phyloP scores from a whole-genome alignment of 2,329 filamentous ascomycete genomes.

The Westerdykella sp. region DNA sequence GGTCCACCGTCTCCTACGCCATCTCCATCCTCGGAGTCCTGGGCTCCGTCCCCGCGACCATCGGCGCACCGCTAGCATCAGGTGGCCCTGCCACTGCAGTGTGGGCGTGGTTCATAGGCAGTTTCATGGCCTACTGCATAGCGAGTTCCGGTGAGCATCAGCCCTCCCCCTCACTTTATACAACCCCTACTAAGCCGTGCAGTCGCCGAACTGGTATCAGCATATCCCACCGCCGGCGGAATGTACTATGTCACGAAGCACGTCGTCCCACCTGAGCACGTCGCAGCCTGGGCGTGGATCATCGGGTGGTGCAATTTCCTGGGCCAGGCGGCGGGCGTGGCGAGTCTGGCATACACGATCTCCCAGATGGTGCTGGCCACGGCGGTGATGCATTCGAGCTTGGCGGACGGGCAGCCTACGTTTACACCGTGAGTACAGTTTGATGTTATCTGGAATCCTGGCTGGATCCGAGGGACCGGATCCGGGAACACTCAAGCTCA shows the following conservation, averaged over 20 bases:
- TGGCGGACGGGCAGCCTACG: conserved; percentile 46
- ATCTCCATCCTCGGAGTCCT: conserved; percentile 60
- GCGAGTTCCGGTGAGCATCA: conserved; percentile 48
- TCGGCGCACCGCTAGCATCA: conserved; percentile 51
- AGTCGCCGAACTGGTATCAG: conserved; percentile 61
- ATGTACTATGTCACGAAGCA: conserved; percentile 65
- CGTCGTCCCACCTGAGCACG: conserved; percentile 55
- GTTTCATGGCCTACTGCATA: conserved; percentile 58
- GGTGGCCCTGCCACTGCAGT: conserved; percentile 59
- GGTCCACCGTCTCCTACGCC: conserved; percentile 61
- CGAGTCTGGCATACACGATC: conserved; percentile 57
- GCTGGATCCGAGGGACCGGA: background rate
- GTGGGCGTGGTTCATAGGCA: conserved; percentile 61
- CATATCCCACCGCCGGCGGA: conserved; percentile 60
- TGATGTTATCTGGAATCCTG: background rate
- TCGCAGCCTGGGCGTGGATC: conserved; percentile 59
- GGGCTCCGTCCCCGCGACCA: conserved; percentile 60
- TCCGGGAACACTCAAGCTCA: conserved; percentile 1
- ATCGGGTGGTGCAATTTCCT: conserved; percentile 64
- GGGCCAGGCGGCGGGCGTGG: conserved; percentile 58
- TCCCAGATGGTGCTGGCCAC: conserved; percentile 59
- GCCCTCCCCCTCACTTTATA: background rate
- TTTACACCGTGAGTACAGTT: conserved; percentile 50
- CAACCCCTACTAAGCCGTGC: conserved; percentile 7
- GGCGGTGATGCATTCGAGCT: conserved; percentile 54